Base-by-base conservation (phyloP, 2,329 filamentous ascomycete species). In the Fusarium brevicatenulatum region DNA sequence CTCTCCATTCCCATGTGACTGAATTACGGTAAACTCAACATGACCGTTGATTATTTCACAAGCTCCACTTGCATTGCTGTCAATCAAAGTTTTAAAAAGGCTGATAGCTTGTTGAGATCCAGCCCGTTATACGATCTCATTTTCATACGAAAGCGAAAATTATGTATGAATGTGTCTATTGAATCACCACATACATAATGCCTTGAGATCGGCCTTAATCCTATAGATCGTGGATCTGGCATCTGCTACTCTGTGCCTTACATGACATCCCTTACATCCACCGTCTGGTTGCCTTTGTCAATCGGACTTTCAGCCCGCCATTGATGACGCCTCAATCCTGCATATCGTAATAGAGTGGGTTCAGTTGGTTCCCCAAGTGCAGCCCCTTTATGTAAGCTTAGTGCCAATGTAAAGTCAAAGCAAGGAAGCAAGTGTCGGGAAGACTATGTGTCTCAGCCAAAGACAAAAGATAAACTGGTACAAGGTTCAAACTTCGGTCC, bases 341-440 rank as follows among this genome's bases (percentile, higher is more conserved):
- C 59, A 72, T 72, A 50, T 70, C 61, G 46, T 53, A 66, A 56
- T 55, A 60, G 40, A 65, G 34, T 37, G 39, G 70, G 42, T 42
- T 54, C 49, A 43, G 49, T 59, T 28, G 52, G 37, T 49, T 49
- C 28, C 55, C 23, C 32, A 28, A 47, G 37, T 36, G 39, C 34
- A 62, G 62, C 62, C 67, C 68, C 67, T 52, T 49, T 66, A 63
- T 54, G 42, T 64, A 54, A 65, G 59, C 44, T 34, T 37, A 50
- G 55, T 50, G 19, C 55, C 23, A 50, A 36, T 12, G 34, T 50
- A 19, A 37, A 32, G 25, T 23, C 25, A 52, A 49, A 59, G 34
- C 34, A 47, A 30, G 25, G 18, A 49, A 59, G 43, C 44, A 39
- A 42, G 9, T 18, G 19, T 30, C 36, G 13, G 23, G 15, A 15